phyloP scores from a whole-genome alignment of 345 rosid species.

The Barbarea vulgaris region DNA sequence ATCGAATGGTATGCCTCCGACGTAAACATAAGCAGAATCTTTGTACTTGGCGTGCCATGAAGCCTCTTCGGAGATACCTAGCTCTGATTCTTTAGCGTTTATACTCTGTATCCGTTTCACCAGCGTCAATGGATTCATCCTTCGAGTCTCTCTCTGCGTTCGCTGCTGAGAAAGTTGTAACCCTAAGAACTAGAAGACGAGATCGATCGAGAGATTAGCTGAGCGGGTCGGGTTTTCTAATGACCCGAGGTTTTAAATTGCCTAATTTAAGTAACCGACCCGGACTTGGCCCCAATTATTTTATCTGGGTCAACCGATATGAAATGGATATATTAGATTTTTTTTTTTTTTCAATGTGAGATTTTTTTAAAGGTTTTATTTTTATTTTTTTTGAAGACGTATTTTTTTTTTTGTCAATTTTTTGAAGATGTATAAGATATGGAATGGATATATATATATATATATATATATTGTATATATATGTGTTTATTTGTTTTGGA shows the following conservation, averaged over 20 bases:
- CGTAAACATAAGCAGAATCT: constrained; percentile 76
- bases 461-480: too few species aligned
- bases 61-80: constrained; percentile 85
- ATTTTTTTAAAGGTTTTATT: too few species aligned
- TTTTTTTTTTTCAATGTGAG: too few species aligned
- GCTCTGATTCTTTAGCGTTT: constrained; percentile 70
- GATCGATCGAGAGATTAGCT: background rate
- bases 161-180: background rate
- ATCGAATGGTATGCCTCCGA: constrained; percentile 86
- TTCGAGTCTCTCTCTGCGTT: constrained; percentile 12
- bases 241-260: background rate
- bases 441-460: too few species aligned
- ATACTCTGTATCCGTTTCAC: constrained; percentile 81
- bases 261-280: background rate
- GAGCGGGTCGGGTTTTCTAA: constrained; percentile 9
- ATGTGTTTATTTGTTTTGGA: too few species aligned
- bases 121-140: constrained; percentile 82
- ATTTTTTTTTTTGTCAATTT: too few species aligned
- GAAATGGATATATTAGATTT: too few species aligned
- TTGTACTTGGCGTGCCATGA: constrained; percentile 97
- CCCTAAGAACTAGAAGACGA: background rate
- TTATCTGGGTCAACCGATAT: background rate
- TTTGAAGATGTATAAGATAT: too few species aligned
- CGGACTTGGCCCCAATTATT: constrained; percentile 12
- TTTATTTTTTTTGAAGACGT: too few species aligned